These are phyloP conservation scores for Aspergillus uvarum DNA, from an alignment of 2,329 filamentous ascomycete species.

Conservation along the genomic window DNA sequence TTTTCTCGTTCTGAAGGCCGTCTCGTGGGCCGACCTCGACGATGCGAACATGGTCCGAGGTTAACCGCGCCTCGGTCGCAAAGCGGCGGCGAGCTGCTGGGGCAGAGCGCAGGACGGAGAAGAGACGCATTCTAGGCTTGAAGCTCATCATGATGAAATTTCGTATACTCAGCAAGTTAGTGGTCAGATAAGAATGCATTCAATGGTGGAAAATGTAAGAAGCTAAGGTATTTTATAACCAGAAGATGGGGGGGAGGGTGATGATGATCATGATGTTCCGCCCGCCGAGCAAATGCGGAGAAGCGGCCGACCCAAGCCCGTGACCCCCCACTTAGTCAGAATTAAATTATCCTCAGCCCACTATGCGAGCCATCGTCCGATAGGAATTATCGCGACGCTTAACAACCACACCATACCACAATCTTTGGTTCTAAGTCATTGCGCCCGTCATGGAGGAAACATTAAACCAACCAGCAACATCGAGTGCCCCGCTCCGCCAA, in stretches of 20 bases:
- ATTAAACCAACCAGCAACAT: not conserved
- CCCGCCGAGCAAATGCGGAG: conserved; percentile 30
- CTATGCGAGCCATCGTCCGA: not conserved
- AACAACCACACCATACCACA: too few relatives aligned
- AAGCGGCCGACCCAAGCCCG: conserved; percentile 18
- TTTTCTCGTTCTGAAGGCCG: conserved; percentile 56
- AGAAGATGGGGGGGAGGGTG: not conserved
- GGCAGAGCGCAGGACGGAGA: conserved; percentile 28
- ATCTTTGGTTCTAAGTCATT: not conserved
- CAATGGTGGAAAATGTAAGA: not conserved
- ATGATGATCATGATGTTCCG: conserved; percentile 11
- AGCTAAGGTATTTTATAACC: not conserved
- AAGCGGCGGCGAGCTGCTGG: conserved; percentile 27
- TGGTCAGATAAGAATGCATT: not conserved
- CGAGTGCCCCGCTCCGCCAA: conserved; percentile 51
- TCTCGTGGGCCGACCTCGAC: conserved; percentile 56
- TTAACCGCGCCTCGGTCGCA: conserved; percentile 43
- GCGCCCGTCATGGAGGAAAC: conserved; percentile 11
- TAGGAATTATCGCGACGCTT: too few relatives aligned
- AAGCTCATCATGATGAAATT: conserved; percentile 27
- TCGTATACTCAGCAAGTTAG: not conserved
- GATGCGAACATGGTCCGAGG: conserved; percentile 52
- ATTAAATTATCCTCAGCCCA: conserved; percentile 4
- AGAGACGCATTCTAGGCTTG: conserved; percentile 29
- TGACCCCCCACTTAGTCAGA: conserved; percentile 23